Percentiles rank a stretch among this genome's conserved stretches.
Conservation (phyloP, 257 asterid species). For the Orobanche coerulescens region DNA sequence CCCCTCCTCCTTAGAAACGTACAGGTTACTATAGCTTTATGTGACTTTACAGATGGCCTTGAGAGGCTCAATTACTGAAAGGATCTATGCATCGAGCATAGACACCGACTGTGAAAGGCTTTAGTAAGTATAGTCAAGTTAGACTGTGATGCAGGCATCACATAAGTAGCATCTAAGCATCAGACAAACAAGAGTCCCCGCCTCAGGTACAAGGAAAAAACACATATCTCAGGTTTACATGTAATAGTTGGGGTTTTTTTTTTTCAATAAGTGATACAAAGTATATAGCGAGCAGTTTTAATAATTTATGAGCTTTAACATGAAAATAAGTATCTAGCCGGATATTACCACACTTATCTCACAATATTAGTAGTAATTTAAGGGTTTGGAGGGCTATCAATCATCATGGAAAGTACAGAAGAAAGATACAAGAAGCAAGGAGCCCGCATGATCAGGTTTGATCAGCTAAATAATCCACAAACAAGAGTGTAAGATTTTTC, state of each 20-base stretch:
- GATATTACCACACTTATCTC: not conserved
- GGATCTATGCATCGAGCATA: not conserved
- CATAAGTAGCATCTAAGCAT: not conserved
- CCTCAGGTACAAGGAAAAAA: not conserved
- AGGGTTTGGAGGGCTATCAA: not conserved
- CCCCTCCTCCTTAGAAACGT: not conserved
- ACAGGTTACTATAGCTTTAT: constrained; percentile 13
- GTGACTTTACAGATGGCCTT: constrained; percentile 2
- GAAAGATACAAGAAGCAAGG: too few relatives aligned
- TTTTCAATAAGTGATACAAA: not conserved
- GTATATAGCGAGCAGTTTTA: not conserved
- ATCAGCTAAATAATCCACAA: too few relatives aligned
- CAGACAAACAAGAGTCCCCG: not conserved
- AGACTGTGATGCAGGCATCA: not conserved
- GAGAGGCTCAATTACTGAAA: not conserved
- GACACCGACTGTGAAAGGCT: not conserved
- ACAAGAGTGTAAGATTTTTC: not conserved
- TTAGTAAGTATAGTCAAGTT: not conserved
- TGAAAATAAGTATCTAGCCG: not conserved
- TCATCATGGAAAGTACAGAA: not conserved
- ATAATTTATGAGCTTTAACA: not conserved
- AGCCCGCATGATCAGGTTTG: not conserved
- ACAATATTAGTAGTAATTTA: not conserved
- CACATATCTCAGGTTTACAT: not conserved
- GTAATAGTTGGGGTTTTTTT: not conserved